Conservation (phyloP, 2,329 filamentous ascomycete species). For the Fusarium sp. region DNA sequence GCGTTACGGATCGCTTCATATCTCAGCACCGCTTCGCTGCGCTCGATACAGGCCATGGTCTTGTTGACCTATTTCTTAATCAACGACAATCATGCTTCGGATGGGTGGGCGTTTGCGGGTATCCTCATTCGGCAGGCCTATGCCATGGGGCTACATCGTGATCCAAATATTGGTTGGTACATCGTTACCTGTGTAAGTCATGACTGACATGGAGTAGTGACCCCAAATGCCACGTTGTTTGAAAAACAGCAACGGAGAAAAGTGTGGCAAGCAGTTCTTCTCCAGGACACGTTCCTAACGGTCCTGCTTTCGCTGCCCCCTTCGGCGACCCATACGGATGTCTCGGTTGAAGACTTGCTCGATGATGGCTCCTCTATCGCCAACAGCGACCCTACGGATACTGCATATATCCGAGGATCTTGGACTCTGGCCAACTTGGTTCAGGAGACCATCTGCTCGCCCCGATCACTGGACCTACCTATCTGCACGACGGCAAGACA, state of each 20-base stretch:
- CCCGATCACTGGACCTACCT: conserved; percentile 78
- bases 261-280: conserved; percentile 83
- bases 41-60: conserved; percentile 84
- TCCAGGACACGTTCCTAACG: conserved; percentile 85
- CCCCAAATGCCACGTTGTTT: conserved; percentile 73
- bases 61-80: conserved; percentile 85
- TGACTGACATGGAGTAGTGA: conserved; percentile 57
- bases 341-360: conserved; percentile 78
- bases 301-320: conserved; percentile 83
- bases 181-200: background rate
- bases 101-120: conserved; percentile 85
- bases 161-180: conserved; percentile 75
- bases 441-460: conserved; percentile 80
- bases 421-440: conserved; percentile 85
- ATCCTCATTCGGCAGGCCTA: conserved; percentile 83
- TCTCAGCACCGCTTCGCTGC: conserved; percentile 78
- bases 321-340: conserved; percentile 82
- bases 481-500: conserved; percentile 76
- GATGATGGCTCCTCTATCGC: conserved; percentile 72
- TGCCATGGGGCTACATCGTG: conserved; percentile 83
- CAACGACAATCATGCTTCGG: conserved; percentile 86
- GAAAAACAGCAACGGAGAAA: conserved; percentile 85
- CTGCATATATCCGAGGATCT: conserved; percentile 78
- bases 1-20: conserved; percentile 81
- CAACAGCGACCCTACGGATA: conserved; percentile 72